Evolutionary conservation across 2,329 filamentous ascomycete genomes (phyloP).

Genomic region (Hypoxylon sp.): DNA sequence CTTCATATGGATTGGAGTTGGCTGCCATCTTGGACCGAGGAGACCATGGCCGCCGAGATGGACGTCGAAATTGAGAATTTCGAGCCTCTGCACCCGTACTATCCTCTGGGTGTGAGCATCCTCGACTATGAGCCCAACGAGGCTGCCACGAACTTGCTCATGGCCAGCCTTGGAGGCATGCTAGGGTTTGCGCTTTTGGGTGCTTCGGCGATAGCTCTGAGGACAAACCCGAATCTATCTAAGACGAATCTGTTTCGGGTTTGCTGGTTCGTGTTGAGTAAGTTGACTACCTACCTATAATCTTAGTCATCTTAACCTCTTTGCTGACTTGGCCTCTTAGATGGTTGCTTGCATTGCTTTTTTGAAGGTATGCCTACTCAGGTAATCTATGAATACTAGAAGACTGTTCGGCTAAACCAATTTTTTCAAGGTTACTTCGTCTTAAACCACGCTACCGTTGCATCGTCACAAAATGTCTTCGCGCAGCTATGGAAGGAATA

Average conservation of each 20-base stretch:
- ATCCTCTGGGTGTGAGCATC: slow-evolving; percentile 55
- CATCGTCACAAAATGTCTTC: slow-evolving; percentile 74
- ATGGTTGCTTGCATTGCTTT: slow-evolving; percentile 76
- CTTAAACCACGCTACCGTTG: slow-evolving; percentile 71
- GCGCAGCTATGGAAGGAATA: slow-evolving; percentile 96
- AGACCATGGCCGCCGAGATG: no score
- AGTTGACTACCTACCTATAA: slow-evolving; percentile 37
- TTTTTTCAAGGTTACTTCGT: slow-evolving; percentile 73
- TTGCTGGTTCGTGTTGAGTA: slow-evolving; percentile 66
- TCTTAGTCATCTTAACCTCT: no score
- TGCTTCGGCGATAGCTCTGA: slow-evolving; percentile 45
- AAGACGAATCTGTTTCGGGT: slow-evolving; percentile 54
- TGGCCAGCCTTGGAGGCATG: slow-evolving; percentile 50
- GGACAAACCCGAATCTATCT: slow-evolving; percentile 45
- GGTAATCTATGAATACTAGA: not conserved
- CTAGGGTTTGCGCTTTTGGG: slow-evolving; percentile 49
- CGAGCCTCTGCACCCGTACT: slow-evolving; percentile 58
- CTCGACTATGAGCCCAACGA: slow-evolving; percentile 57
- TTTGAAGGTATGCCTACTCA: slow-evolving; percentile 71
- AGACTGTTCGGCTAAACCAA: not conserved
- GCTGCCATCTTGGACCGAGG: slow-evolving; percentile 16
- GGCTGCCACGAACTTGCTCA: slow-evolving; percentile 50
- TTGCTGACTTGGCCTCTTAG: slow-evolving; percentile 48
- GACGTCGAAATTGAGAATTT: slow-evolving; percentile 11
- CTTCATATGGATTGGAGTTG: slow-evolving; percentile 8